Percentiles rank a stretch among this genome's conserved stretches.
Evolutionary conservation across 495 filamentous ascomycete genomes (phyloP).

Genomic region (Acidiella bohemica): DNA sequence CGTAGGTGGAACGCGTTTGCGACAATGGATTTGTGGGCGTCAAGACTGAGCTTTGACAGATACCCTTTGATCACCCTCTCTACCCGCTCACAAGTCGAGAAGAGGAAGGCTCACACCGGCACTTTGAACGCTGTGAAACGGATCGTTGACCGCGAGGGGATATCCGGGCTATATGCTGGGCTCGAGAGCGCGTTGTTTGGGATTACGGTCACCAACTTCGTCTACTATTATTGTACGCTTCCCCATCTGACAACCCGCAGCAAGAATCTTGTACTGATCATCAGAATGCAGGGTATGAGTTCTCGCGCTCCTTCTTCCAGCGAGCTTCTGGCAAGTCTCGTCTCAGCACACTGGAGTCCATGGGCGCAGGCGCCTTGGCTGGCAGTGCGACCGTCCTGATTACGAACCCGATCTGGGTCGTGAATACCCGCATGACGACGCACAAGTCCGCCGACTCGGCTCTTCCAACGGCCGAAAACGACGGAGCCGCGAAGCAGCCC

Average conservation of each 20-base stretch:
- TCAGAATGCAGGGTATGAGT: conserved; percentile 61
- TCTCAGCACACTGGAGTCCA: conserved; percentile 77
- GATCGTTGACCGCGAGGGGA: conserved; percentile 82
- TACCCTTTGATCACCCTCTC: conserved; percentile 97
- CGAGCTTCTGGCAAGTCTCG: conserved; percentile 61
- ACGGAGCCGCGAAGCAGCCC: conserved; percentile 17
- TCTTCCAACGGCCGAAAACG: conserved; percentile 32
- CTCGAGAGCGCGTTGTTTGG: conserved; percentile 87
- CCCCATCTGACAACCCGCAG: background rate
- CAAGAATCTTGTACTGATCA: background rate
- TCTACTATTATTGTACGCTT: conserved; percentile 91
- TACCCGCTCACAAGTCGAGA: conserved; percentile 94
- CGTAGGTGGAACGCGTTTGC: conserved; percentile 53
- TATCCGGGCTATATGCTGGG: conserved; percentile 75
- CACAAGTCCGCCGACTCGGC: conserved; percentile 48
- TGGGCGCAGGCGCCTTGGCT: conserved; percentile 90
- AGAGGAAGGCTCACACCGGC: conserved; percentile 71
- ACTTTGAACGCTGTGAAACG: conserved; percentile 68
- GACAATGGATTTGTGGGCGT: too few species aligned
- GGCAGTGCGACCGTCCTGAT: conserved; percentile 86
- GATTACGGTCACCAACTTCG: conserved; percentile 96
- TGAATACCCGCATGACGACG: conserved; percentile 97
- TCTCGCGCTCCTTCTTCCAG: conserved; percentile 82
- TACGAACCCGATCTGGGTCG: conserved; percentile 97
- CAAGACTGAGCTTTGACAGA: conserved; percentile 32